Evolutionary conservation across 1,284 basidiomycete species (phyloP).

Genomic region (Peniophora sp.): DNA sequence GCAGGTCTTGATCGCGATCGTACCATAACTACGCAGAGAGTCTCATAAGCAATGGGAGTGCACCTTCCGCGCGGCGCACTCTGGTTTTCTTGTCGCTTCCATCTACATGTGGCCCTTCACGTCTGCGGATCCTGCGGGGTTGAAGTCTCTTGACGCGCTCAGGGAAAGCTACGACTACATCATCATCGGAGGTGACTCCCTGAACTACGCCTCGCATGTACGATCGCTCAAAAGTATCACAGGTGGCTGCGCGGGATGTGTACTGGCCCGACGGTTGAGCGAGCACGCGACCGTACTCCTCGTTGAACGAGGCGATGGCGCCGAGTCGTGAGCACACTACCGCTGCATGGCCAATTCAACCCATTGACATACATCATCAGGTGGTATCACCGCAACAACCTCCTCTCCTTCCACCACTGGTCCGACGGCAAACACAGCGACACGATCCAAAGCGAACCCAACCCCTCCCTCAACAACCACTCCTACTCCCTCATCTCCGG

Average conservation of each 20-base stretch:
- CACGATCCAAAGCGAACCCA: conserved; percentile 3
- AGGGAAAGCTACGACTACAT: background rate
- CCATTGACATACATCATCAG: background rate
- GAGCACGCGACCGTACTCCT: conserved; percentile 8
- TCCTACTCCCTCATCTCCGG: conserved; percentile 4
- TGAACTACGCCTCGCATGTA: background rate
- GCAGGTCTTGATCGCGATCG: too few species aligned
- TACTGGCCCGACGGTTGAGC: conserved; percentile 8
- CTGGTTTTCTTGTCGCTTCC: too few species aligned
- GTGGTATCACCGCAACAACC: conserved; percentile 4
- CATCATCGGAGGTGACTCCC: background rate
- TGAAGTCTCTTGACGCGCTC: background rate
- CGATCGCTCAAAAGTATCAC: too few species aligned
- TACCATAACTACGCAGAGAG: too few species aligned
- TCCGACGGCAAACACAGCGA: conserved; percentile 8
- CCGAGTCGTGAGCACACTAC: conserved; percentile 3
- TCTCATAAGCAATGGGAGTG: too few species aligned
- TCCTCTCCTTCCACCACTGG: conserved; percentile 6
- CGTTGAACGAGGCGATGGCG: conserved; percentile 7
- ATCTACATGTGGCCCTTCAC: background rate
- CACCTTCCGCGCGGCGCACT: too few species aligned
- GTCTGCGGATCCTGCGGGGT: background rate
- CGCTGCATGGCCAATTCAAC: background rate
- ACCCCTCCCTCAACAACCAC: conserved; percentile 1
- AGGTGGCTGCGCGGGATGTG: conserved; percentile 9